These are phyloP conservation scores for Lophiotrema nucula DNA, from an alignment of 495 filamentous ascomycete genomes.

Conservation along the genomic window DNA sequence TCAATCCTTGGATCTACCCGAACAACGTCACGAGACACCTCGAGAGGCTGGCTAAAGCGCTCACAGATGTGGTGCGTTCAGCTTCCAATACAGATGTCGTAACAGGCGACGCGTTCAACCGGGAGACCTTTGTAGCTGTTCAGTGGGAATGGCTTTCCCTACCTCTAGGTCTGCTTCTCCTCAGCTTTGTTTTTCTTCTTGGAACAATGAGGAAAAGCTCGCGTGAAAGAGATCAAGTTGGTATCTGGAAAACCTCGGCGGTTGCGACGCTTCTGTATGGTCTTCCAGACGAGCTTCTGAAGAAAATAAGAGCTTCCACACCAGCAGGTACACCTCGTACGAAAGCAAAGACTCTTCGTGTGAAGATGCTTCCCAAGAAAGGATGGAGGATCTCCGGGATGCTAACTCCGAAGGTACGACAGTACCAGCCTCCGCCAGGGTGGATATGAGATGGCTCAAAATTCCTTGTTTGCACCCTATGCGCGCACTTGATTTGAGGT, in stretches of 20 bases:
- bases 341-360: slow-evolving; percentile 20
- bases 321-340: slow-evolving; percentile 5
- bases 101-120: slow-evolving; percentile 8
- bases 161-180: slow-evolving; percentile 18
- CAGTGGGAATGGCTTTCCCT: slow-evolving; percentile 24
- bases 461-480: too few relatives aligned
- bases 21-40: slow-evolving; percentile 22
- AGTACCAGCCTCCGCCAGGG: neutral
- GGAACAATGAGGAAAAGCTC: slow-evolving; percentile 20
- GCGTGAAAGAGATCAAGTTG: slow-evolving; percentile 17
- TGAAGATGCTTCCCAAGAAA: slow-evolving; percentile 18
- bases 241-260: slow-evolving; percentile 31
- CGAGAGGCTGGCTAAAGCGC: slow-evolving; percentile 15
- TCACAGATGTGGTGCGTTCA: slow-evolving; percentile 25
- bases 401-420: slow-evolving; percentile 1
- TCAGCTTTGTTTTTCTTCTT: slow-evolving; percentile 25
- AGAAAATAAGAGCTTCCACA: slow-evolving; percentile 19
- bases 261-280: slow-evolving; percentile 30
- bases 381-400: slow-evolving; percentile 18
- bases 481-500: too few relatives aligned
- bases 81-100: neutral
- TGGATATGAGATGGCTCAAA: too few relatives aligned
- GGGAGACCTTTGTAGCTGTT: slow-evolving; percentile 21
- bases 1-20: slow-evolving; percentile 12
- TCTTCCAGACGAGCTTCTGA: slow-evolving; percentile 26